These are phyloP conservation scores for Dryas drummondii DNA, from an alignment of 306 rosid genomes.

Conservation along the genomic window DNA sequence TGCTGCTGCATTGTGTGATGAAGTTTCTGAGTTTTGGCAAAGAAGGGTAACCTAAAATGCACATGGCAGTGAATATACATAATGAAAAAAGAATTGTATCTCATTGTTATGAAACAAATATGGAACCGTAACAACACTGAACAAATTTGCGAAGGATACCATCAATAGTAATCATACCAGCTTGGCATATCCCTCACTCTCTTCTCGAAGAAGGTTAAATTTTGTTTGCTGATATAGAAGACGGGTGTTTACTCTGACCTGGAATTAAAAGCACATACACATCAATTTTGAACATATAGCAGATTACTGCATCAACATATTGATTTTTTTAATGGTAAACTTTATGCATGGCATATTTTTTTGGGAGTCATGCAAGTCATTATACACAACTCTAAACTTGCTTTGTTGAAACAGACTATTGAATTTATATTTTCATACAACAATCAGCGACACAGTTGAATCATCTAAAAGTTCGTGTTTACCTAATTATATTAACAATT, in stretches of 20 bases:
- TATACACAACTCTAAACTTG: conserved; percentile 2
- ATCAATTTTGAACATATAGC: conserved; percentile 18
- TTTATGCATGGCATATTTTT: background rate
- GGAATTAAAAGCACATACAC: conserved; percentile 35
- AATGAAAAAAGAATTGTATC: background rate
- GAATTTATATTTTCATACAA: background rate
- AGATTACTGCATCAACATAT: background rate
- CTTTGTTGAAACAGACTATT: background rate
- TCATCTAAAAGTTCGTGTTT: background rate
- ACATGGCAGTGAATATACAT: conserved; percentile 29
- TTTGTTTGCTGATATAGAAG: conserved; percentile 98
- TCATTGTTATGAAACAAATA: background rate
- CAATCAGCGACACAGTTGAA: background rate
- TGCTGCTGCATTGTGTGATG: conserved; percentile 59
- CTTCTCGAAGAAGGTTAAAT: conserved; percentile 97
- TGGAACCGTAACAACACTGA: background rate
- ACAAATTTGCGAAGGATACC: background rate
- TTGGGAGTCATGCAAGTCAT: background rate
- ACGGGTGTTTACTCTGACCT: conserved; percentile 98
- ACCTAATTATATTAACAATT: background rate
- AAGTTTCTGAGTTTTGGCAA: conserved; percentile 63
- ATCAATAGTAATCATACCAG: conserved; percentile 55
- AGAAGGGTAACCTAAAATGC: conserved; percentile 78
- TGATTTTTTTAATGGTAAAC: background rate
- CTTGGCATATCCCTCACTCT: conserved; percentile 99